phyloP scores from a whole-genome alignment of 192 early-diverging fungal species.

The Pecoramyces ruminantium region DNA sequence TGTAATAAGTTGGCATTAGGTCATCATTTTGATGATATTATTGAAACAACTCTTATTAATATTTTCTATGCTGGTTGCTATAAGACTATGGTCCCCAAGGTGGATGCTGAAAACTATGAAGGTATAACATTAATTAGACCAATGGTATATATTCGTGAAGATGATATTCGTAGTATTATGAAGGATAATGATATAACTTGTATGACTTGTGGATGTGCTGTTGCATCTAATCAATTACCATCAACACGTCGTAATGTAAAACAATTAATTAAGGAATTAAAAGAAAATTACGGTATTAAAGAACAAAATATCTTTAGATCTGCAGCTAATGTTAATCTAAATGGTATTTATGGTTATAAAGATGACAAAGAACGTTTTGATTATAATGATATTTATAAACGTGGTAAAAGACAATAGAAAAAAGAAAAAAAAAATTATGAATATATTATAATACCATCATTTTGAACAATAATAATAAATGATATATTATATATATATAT shows the following conservation, averaged over 20 bases:
- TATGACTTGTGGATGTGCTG: neutral
- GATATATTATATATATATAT: no score
- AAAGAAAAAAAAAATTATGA: neutral
- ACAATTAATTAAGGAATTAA: neutral
- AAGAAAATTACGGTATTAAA: neutral
- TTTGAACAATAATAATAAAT: no score
- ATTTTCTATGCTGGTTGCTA: neutral
- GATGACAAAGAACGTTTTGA: neutral
- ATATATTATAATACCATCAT: no score
- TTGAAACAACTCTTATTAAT: neutral
- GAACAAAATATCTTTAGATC: neutral
- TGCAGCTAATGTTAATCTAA: neutral
- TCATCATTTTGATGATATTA: neutral
- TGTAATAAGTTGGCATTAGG: neutral
- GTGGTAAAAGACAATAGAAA: neutral
- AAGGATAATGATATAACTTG: neutral
- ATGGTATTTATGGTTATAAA: neutral
- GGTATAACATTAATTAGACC: neutral
- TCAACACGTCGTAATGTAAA: neutral
- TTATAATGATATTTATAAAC: neutral
- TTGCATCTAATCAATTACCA: neutral
- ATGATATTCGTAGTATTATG: neutral
- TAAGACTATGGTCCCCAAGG: neutral
- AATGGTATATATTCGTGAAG: neutral
- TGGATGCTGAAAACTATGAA: neutral